A percentile compares a stretch with the other conserved stretches of the same genome.
phyloP scores from a whole-genome alignment of 352 stramenopile species.

The Blastocystis sp. region DNA sequence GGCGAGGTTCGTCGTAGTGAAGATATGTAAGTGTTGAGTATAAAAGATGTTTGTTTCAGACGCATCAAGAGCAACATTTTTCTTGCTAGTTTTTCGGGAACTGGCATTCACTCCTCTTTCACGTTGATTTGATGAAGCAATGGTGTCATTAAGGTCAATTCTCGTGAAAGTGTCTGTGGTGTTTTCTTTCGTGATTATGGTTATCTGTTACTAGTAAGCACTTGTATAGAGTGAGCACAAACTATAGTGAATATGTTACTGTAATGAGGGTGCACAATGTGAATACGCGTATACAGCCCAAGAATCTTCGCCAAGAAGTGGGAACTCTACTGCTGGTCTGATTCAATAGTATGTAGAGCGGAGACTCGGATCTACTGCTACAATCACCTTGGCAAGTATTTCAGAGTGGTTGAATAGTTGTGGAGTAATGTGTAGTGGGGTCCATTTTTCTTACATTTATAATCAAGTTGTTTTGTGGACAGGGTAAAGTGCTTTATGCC shows the following conservation, averaged over 20 bases:
- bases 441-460: constrained; percentile 17
- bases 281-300: not conserved
- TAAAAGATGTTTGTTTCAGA: too few relatives aligned
- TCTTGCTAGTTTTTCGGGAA: not conserved
- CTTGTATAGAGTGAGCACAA: not conserved
- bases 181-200: not conserved
- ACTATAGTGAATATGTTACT: not conserved
- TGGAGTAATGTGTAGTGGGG: not conserved
- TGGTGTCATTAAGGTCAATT: not conserved
- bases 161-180: not conserved
- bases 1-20: not conserved
- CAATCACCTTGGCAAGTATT: not conserved
- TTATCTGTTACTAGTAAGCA: constrained; percentile 23
- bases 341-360: not conserved
- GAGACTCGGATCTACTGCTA: not conserved
- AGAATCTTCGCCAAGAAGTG: constrained; percentile 43
- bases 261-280: not conserved
- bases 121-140: not conserved
- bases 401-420: not conserved
- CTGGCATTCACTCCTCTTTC: not conserved
- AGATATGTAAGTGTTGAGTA: too few relatives aligned
- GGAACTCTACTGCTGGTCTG: not conserved
- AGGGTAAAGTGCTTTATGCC: not conserved
- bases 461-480: constrained; percentile 15
- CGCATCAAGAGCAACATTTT: not conserved